Conservation (phyloP, 805 yeast genomes). For the Candida gorgasii region DNA sequence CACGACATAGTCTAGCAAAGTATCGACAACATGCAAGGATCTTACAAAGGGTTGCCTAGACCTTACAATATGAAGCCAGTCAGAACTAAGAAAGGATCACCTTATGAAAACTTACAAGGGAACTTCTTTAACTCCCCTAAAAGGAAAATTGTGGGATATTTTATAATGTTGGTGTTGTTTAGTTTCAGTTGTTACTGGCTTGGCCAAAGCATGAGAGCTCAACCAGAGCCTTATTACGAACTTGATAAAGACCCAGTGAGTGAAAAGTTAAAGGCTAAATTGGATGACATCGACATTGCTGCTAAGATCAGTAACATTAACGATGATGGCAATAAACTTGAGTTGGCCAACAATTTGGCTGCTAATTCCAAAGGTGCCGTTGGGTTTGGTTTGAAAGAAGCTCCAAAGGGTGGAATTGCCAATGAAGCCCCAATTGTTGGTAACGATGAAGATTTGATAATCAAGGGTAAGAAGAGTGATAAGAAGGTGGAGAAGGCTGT, state of each 20-base stretch:
- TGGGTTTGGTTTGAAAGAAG: conserved; percentile 42
- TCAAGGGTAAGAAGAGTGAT: conserved; percentile 14
- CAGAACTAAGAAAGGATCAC: conserved; percentile 32
- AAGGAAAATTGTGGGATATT: conserved; percentile 39
- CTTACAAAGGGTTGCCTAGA: conserved; percentile 45
- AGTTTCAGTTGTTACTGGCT: conserved; percentile 38
- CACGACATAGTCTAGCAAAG: neutral
- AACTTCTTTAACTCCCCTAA: conserved; percentile 37
- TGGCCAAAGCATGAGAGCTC: conserved; percentile 35
- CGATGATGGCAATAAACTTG: conserved; percentile 33
- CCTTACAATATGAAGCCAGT: conserved; percentile 48
- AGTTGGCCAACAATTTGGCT: conserved; percentile 40
- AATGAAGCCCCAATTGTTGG: conserved; percentile 47
- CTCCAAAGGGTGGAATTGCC: conserved; percentile 49
- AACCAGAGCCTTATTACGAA: conserved; percentile 29
- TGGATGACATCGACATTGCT: conserved; percentile 20
- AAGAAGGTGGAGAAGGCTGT: neutral
- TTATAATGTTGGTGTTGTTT: conserved; percentile 34
- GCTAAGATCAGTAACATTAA: conserved; percentile 10
- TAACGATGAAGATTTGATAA: conserved; percentile 31
- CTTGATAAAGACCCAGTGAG: conserved; percentile 9
- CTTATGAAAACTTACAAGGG: conserved; percentile 33
- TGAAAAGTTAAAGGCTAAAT: conserved; percentile 19
- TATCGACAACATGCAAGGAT: conserved; percentile 38
- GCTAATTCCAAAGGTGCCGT: conserved; percentile 40